Evolutionary conservation across 306 rosid genomes (phyloP), one percentile per base, ranked within the genome.

Genomic region (Vigna unguiculata): DNA sequence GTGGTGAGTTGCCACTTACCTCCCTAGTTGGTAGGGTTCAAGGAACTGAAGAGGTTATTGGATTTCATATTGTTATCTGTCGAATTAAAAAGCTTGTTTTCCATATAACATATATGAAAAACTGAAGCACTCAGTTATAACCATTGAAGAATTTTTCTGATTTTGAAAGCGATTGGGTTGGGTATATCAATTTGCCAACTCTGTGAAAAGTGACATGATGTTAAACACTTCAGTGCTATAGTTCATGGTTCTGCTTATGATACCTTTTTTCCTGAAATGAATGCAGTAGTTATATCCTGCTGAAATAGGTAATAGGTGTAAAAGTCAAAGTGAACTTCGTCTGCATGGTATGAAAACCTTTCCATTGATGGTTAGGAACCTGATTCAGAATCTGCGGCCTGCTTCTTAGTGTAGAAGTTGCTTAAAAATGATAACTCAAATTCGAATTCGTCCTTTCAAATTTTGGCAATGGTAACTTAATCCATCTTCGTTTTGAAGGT

Each of bases 91-190:
- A 9, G 19, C 10, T 61, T 51, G 63, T 38, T 79, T 59, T 52
- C 16, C 16, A 4, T 53, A 28, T 75, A 16, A 6, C 62, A 52
- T 62, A 14, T 47, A 13, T 19, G 61, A 47, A 62, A 34, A 55
- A 4, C 13, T 55, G 12, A 34, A 22, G 34, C 22, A 5, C n/a
- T 0, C n/a, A 12, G 12, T 15, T 57, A 24, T 1, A 57, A 57
- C 0, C 24, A 24, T 13, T 60, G 49, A 47, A 28, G 69, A 16
- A 24, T 53, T 43, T 64, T 7, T 30, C 70, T 45, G 41, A 58
- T 78, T 57, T 78, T 68, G 19, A 32, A 55, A 77, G 22, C 30
- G 60, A 66, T 12, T n/a, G n/a, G n/a, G n/a, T 40, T 11, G 34
- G 34, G 36, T 67, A 38, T 66, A 19, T 2, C 57, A 51, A 51